These are phyloP conservation scores for Eutypa lata DNA, from an alignment of 2,329 filamentous ascomycete species.

Conservation along the genomic window DNA sequence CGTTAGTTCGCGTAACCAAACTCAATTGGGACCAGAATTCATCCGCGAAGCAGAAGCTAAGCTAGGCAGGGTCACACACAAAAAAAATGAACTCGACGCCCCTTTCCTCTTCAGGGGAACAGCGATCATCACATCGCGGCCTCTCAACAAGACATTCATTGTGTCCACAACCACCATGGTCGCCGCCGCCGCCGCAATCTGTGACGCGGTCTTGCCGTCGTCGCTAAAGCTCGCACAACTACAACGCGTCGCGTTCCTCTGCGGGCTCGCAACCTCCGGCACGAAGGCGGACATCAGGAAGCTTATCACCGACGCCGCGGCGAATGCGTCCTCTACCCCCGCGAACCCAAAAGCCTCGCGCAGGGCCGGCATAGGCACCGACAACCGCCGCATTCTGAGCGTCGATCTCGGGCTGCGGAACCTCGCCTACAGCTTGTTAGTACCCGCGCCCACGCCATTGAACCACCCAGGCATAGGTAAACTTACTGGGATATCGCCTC, in stretches of 20 bases:
- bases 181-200: not conserved
- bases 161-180: not conserved
- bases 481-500: too few relatives aligned
- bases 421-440: constrained; percentile 67
- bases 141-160: not conserved
- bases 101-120: not conserved
- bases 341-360: constrained; percentile 7
- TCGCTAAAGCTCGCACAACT: constrained; percentile 50
- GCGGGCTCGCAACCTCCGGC: constrained; percentile 57
- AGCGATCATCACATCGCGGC: not conserved
- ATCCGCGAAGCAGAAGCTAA: too few relatives aligned
- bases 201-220: constrained; percentile 3
- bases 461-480: constrained; percentile 3
- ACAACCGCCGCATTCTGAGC: constrained; percentile 56
- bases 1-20: too few relatives aligned
- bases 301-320: constrained; percentile 42
- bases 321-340: not conserved
- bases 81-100: too few relatives aligned
- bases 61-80: too few relatives aligned
- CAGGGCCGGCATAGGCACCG: constrained; percentile 9
- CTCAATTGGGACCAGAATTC: too few relatives aligned
- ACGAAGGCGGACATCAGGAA: constrained; percentile 53
- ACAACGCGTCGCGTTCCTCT: constrained; percentile 57
- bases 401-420: constrained; percentile 86
- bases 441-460: constrained; percentile 17